Evolutionary conservation across 2,329 filamentous ascomycete genomes (phyloP).

Genomic region (Xylariaceae sp.): DNA sequence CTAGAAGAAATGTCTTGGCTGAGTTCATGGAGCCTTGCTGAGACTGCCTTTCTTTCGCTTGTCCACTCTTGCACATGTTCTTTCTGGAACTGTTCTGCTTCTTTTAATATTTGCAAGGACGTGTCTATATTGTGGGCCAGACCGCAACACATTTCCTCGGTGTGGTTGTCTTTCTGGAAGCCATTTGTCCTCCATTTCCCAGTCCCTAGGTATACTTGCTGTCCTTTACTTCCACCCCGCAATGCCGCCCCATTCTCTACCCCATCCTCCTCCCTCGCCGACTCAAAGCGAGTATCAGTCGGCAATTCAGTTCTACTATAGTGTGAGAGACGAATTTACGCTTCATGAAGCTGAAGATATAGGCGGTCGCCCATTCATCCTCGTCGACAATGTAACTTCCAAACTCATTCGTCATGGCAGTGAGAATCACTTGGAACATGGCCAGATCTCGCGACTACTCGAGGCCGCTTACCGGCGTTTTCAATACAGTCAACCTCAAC

Average conservation of each 20-base stretch:
- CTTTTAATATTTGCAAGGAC: background rate
- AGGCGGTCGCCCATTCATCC: slow-evolving; percentile 15
- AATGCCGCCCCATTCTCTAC: background rate
- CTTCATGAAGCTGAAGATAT: slow-evolving; percentile 14
- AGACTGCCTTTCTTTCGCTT: background rate
- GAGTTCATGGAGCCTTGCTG: slow-evolving; percentile 2
- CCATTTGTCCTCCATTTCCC: background rate
- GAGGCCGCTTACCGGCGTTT: slow-evolving; percentile 13
- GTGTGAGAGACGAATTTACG: slow-evolving; percentile 12
- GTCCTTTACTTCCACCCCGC: background rate
- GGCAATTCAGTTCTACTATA: slow-evolving; percentile 11
- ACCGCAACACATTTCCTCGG: background rate
- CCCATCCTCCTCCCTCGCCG: background rate
- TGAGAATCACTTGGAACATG: background rate
- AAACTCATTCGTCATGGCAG: background rate
- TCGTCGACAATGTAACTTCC: slow-evolving; percentile 9
- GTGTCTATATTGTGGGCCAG: background rate
- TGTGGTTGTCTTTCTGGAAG: background rate
- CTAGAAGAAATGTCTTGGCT: background rate
- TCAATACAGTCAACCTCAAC: background rate
- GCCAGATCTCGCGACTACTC: slow-evolving; percentile 15
- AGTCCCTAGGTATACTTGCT: background rate
- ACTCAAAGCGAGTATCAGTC: slow-evolving; percentile 16
- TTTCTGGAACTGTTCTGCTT: background rate
- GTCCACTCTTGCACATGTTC: background rate